Evolutionary conservation across 352 stramenopile species (phyloP), one percentile per base, ranked within the genome.

Genomic region (Hyaloperonospora brassicae): DNA sequence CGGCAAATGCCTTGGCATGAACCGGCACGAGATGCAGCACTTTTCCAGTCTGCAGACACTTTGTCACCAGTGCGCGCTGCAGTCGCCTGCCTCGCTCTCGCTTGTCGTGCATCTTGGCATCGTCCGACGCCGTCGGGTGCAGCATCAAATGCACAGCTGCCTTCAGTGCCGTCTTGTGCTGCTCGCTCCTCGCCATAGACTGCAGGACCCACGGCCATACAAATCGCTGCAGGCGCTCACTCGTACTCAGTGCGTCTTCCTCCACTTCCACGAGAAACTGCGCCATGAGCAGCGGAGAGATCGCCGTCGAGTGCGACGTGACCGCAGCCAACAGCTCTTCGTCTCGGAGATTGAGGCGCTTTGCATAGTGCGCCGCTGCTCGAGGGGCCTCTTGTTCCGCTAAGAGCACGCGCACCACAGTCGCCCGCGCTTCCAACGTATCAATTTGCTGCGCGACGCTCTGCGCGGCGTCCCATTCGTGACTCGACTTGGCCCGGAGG

Each of bases 361-460:
- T 73, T 22, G 74, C 70, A 64, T 90, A 90, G 51, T 90, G 80
- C 17, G 70, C 80, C 2, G 78, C 80, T 3, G 78, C 78, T 36
- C 66, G 67, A 3, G 71, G 69, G n/a, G 62, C 68, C 30, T 68
- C 31, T 13, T 65, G 69, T 7, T 59, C 23, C 35, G 57, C 59
- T 38, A 90, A 55, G 54, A 90, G 61, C 10, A 50, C 49, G 6
- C 50, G 54, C 5, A 89, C 57, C 22, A 88, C 49, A 10, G 65
- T 52, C 24, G 60, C 48, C 5, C 70, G 66, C 5, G 78, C 74
- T n/a, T 72, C 67, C 0, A 31, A 1, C 5, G 68, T 66, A 8
- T 48, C 59, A 7, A 87, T 51, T 1, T 59, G 72, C 55, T 77
- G 62, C 12, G 76, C 75, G 30, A 87, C 39, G 42, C 59, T 66